phyloP scores from a whole-genome alignment of 306 rosid genomes.

The Comarum palustre region DNA sequence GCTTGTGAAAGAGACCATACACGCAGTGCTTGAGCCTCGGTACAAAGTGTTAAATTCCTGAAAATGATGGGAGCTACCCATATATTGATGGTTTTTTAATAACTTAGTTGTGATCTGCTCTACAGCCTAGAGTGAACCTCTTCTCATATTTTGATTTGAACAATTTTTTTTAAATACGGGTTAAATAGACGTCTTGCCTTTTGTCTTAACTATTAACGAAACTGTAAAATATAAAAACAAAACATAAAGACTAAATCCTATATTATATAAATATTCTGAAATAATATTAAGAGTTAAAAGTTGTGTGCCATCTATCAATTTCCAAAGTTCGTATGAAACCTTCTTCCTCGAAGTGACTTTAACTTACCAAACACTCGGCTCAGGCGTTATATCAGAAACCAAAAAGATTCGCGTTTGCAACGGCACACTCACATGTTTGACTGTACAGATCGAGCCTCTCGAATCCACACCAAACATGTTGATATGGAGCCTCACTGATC shows the following conservation, averaged over 20 bases:
- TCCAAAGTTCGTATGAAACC: no score
- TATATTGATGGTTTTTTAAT: no score
- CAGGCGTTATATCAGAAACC: not conserved
- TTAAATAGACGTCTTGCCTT: no score
- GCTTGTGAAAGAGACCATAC: not conserved
- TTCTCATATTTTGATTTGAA: no score
- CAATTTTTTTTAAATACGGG: no score
- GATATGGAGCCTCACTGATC: conserved; percentile 5
- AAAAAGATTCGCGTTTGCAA: not conserved
- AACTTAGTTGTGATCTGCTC: no score
- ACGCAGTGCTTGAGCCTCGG: not conserved
- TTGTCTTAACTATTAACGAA: no score
- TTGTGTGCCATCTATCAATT: no score
- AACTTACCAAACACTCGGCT: not conserved
- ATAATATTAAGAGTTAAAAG: no score
- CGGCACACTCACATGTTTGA: not conserved
- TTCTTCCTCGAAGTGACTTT: not conserved
- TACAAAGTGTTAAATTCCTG: not conserved
- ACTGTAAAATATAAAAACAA: no score
- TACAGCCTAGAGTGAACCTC: not conserved
- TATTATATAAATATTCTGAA: no score
- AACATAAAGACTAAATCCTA: no score
- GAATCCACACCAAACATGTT: not conserved
- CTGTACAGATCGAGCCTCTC: conserved; percentile 2
- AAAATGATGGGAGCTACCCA: not conserved